phyloP scores from a whole-genome alignment of 805 yeast species.

The Deakozyma indianensis region DNA sequence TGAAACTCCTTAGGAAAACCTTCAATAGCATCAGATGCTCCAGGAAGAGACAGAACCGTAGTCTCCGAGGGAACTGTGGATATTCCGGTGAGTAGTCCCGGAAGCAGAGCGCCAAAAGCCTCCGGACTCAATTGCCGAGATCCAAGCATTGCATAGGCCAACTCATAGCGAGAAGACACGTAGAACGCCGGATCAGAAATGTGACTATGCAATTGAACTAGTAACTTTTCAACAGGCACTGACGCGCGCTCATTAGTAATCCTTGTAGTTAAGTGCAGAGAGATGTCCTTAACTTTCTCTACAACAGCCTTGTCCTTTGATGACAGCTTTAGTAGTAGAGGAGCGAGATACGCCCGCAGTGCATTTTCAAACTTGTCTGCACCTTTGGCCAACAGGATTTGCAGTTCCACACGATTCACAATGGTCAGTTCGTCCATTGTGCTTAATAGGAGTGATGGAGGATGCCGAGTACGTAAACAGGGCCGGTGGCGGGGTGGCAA shows the following conservation, averaged over 20 bases:
- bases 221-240: conserved; percentile 48
- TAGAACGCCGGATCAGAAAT: conserved; percentile 16
- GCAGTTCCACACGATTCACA: conserved; percentile 57
- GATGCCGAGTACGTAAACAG: neutral
- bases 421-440: conserved; percentile 12
- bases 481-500: conserved; percentile 1
- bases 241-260: conserved; percentile 28
- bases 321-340: conserved; percentile 62
- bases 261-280: conserved; percentile 56
- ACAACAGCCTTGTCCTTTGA: conserved; percentile 58
- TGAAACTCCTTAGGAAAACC: neutral
- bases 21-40: neutral
- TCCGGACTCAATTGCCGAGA: neutral
- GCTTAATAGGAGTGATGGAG: neutral
- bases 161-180: conserved; percentile 1
- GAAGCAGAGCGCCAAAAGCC: neutral
- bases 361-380: conserved; percentile 49
- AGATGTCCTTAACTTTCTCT: conserved; percentile 47
- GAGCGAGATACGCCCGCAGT: conserved; percentile 52
- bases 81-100: neutral
- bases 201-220: conserved; percentile 50
- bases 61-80: neutral
- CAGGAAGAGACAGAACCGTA: neutral
- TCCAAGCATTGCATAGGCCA: neutral
- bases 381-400: conserved; percentile 61